A percentile compares a stretch with the other conserved stretches of the same genome.
These are phyloP conservation scores for Monilinia fructigena DNA, from an alignment of 2,329 filamentous ascomycete species.

Conservation along the genomic window DNA sequence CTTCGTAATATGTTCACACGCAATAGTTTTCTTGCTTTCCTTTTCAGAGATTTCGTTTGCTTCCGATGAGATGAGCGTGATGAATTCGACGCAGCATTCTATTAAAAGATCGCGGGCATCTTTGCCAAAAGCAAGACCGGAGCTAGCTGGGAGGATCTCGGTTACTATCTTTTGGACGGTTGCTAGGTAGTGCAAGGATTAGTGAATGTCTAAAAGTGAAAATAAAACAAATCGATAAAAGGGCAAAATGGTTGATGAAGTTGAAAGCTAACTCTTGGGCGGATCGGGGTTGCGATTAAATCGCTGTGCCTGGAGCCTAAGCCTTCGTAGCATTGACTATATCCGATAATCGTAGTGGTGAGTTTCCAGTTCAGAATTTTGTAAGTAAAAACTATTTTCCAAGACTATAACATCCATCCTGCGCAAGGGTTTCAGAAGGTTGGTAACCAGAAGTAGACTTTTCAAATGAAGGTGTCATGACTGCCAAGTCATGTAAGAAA, in stretches of 20 bases:
- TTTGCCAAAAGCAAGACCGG: slow-evolving; percentile 84
- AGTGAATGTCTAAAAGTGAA: not conserved
- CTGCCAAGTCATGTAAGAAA: not conserved
- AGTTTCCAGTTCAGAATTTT: not conserved
- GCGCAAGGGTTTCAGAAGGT: not conserved
- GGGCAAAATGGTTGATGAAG: not conserved
- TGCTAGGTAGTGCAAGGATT: slow-evolving; percentile 43
- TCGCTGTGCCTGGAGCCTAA: slow-evolving; percentile 1
- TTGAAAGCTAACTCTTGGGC: not conserved
- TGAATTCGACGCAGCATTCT: slow-evolving; percentile 98
- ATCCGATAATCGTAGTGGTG: not conserved
- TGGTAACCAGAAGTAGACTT: not conserved
- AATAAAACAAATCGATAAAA: not conserved
- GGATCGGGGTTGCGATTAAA: not conserved
- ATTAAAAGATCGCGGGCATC: slow-evolving; percentile 94
- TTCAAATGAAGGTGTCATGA: not conserved
- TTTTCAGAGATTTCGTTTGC: slow-evolving; percentile 99
- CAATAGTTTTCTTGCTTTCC: slow-evolving; percentile 98
- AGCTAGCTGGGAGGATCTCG: slow-evolving; percentile 79
- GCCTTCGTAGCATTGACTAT: not conserved
- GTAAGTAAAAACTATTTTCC: not conserved
- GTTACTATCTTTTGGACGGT: slow-evolving; percentile 85
- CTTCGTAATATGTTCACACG: slow-evolving; percentile 95
- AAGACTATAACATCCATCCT: not conserved
- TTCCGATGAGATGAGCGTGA: slow-evolving; percentile 96